Conservation (phyloP, 1,284 basidiomycete genomes). For the Ustilago esculenta region DNA sequence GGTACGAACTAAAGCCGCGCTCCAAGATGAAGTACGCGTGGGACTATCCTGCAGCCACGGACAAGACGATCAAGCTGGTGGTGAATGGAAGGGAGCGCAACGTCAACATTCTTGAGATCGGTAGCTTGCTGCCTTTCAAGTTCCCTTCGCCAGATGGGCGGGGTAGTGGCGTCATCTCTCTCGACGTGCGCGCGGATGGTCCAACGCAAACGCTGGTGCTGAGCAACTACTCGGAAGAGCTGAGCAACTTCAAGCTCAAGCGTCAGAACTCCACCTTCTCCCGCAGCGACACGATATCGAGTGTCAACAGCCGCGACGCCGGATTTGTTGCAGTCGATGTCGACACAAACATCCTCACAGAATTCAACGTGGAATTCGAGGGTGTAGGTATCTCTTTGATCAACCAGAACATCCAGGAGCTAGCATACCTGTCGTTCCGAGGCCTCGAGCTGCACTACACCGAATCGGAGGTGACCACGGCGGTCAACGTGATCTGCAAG, state of each 20-base stretch:
- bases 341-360: slow-evolving; percentile 77
- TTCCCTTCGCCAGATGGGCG: slow-evolving; percentile 69
- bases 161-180: slow-evolving; percentile 76
- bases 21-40: slow-evolving; percentile 82
- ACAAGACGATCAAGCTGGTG: slow-evolving; percentile 81
- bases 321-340: slow-evolving; percentile 83
- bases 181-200: slow-evolving; percentile 92
- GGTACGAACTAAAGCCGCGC: slow-evolving; percentile 74
- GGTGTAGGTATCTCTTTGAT: slow-evolving; percentile 93
- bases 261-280: slow-evolving; percentile 72
- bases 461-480: slow-evolving; percentile 82
- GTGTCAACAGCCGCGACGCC: slow-evolving; percentile 72
- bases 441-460: slow-evolving; percentile 86
- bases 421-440: slow-evolving; percentile 86
- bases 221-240: slow-evolving; percentile 85
- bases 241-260: slow-evolving; percentile 87
- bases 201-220: slow-evolving; percentile 87
- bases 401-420: slow-evolving; percentile 86
- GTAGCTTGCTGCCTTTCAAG: slow-evolving; percentile 88
- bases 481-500: slow-evolving; percentile 83
- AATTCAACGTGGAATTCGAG: slow-evolving; percentile 80
- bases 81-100: slow-evolving; percentile 76
- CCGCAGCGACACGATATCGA: slow-evolving; percentile 78
- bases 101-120: slow-evolving; percentile 96
- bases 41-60: slow-evolving; percentile 87